Evolutionary conservation across 805 yeast species (phyloP), one percentile per base, ranked within the genome.

Genomic region (Candida orba): DNA sequence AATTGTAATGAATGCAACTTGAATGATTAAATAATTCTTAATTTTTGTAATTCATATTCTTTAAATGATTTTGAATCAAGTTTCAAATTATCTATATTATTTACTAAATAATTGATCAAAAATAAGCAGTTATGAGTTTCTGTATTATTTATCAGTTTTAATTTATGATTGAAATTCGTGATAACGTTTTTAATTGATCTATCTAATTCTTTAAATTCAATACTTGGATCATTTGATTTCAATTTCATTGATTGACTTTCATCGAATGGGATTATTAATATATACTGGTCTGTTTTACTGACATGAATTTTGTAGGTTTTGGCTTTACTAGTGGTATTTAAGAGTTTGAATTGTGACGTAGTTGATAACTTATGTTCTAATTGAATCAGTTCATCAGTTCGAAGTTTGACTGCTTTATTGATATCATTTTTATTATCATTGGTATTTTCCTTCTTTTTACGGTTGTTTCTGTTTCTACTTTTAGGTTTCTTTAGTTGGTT

Each of bases 111-210:
- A 41, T 57, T 57, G 14, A 53, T 20, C 34, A 47, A 46, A 40
- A 55, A 56, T 2, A 52, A 34, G 3, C 50, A 40, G 15, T 43
- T 43, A 18, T 52, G 48, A 31, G 41, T 32, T 9, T 15, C 15
- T 4, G n/a, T 32, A 5, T 15, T 24, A 5, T n/a, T 13, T 34
- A 17, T 47, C 8, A 42, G 13, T 37, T 46, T 47, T 2, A 39
- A 45, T 35, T 51, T 54, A 33, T 22, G 20, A 41, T 57, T 57
- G 41, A 57, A 57, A 46, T 57, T 57, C 41, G 42, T 54, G 10
- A 57, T 44, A 4, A 53, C 53, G 35, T 52, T 43, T 18, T 33
- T 36, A 8, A 17, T 29, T 20, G 30, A 4, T 34, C 22, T 39
- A n/a, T 43, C 40, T 6, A 43, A 17, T 13, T 31, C 34, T 14